Evolutionary conservation across 257 asterid genomes (phyloP), one percentile per base, ranked within the genome.

Genomic region (Dorcoceras hygrometricum): DNA sequence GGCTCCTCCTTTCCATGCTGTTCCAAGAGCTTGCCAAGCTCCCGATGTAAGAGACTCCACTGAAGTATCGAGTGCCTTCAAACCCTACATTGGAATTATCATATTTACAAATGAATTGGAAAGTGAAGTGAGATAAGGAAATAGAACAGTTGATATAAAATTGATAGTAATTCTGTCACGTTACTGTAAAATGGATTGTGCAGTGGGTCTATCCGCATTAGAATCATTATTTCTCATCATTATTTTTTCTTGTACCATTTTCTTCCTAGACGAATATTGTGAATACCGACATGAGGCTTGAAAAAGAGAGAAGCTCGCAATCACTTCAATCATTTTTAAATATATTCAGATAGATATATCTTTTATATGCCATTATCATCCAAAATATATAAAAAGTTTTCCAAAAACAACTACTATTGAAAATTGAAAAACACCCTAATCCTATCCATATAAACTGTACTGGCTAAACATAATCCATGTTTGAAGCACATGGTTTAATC

Each of bases 1-100:
- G 59, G 89, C 89, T 74, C 90, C 78, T 78, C 95, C 99, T 90
- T 82, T 94, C 84, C 79, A 88, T 53, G 96, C 97, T 84, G 82
- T 83, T 85, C 99, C 99, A 23, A 94, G 71, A 76, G 95, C 99
- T 76, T 81, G 83, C 99, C 99, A 94, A 77, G 99, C 99, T 75
- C 97, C 97, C 23, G 97, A 78, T 72, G 99, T 82, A 75, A 94
- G 77, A 62, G 86, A 86, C 76, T 90, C 99, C 69, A 94, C 96
- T 46, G 89, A 86, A 59, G 82, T 75, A 77, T 94, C 96, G 26
- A 94, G 64, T 68, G 71, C 95, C 86, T 83, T 90, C 85, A 94
- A 69, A 57, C 97, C 97, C 99, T 94, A 91, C 78, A 83, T 50
- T 64, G 43, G 62, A 39, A 68, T 5, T 39, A 78, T 69, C 58